A percentile compares a stretch with the other conserved stretches of the same genome.
Conservation (phyloP, 2,329 filamentous ascomycete genomes). For the Fusarium vanettenii region DNA sequence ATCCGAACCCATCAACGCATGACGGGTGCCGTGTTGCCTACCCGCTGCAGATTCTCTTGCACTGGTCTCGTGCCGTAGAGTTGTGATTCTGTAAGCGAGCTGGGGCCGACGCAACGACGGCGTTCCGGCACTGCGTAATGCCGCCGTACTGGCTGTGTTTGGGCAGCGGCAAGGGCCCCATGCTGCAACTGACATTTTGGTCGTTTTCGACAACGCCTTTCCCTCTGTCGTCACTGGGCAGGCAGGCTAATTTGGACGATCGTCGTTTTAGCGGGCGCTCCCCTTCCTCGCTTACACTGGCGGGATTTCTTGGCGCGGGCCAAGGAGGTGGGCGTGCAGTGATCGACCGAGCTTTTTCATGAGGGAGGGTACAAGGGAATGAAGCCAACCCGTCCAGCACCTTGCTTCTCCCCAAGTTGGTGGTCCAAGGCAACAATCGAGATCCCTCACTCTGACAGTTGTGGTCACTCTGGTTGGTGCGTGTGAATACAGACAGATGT, state of each 20-base stretch:
- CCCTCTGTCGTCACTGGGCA: constrained; percentile 36
- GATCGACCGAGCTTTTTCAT: constrained; percentile 43
- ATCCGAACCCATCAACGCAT: neutral
- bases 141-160: constrained; percentile 29
- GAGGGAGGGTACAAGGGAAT: constrained; percentile 32
- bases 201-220: constrained; percentile 16
- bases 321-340: constrained; percentile 29
- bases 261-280: constrained; percentile 46
- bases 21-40: constrained; percentile 7
- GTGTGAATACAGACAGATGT: constrained; percentile 15
- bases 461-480: constrained; percentile 21
- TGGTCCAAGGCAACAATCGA: constrained; percentile 31
- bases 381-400: constrained; percentile 33
- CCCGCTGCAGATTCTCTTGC: constrained; percentile 16
- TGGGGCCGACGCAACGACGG: constrained; percentile 23
- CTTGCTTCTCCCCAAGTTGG: constrained; percentile 27
- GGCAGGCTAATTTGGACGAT: constrained; percentile 46
- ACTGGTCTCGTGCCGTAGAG: constrained; percentile 15
- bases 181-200: constrained; percentile 23
- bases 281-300: constrained; percentile 46
- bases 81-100: constrained; percentile 29
- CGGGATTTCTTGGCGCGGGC: constrained; percentile 38
- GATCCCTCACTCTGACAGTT: constrained; percentile 29
- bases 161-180: constrained; percentile 29
- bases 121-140: constrained; percentile 33